Evolutionary conservation across 441 rosid genomes (phyloP).

Genomic region (Bocquillonia castaneifolia): DNA sequence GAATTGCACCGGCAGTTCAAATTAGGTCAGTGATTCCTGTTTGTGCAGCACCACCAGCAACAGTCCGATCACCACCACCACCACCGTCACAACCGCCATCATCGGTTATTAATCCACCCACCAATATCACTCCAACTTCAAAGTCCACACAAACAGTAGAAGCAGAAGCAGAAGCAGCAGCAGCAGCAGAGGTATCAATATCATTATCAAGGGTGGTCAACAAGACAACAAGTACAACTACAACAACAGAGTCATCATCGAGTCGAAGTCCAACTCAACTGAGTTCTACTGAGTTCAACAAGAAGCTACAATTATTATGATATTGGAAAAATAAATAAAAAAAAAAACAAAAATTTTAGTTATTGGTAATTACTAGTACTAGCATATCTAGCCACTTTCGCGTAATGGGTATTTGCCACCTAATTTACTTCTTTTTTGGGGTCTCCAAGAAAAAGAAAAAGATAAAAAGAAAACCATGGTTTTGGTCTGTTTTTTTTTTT

Average conservation of each 20-base stretch:
- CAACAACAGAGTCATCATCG: not conserved
- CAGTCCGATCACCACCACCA: constrained; percentile 20
- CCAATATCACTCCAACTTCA: constrained; percentile 13
- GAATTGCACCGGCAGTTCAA: constrained; percentile 66
- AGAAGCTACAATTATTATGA: constrained; percentile 32
- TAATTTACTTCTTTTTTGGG: constrained; percentile 15
- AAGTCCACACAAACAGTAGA: constrained; percentile 20
- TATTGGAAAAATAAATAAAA: not conserved
- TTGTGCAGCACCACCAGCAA: constrained; percentile 56
- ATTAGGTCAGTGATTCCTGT: constrained; percentile 77
- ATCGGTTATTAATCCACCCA: constrained; percentile 6
- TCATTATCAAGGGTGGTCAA: constrained; percentile 12
- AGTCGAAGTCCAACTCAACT: constrained; percentile 26
- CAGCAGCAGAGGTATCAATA: constrained; percentile 20
- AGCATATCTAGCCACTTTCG: constrained; percentile 14
- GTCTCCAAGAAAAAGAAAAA: not conserved
- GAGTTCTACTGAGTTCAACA: constrained; percentile 31
- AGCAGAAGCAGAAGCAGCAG: constrained; percentile 10
- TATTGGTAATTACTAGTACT: too few relatives aligned
- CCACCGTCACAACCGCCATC: constrained; percentile 18
- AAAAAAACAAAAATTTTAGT: not conserved
- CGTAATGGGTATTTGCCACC: constrained; percentile 13
- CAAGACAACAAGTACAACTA: not conserved
- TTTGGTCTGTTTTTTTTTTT: constrained; percentile 15
- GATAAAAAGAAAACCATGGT: constrained; percentile 4